These are phyloP conservation scores for Pleurostoma richardsiae DNA, from an alignment of 2,329 filamentous ascomycete species.

Conservation along the genomic window DNA sequence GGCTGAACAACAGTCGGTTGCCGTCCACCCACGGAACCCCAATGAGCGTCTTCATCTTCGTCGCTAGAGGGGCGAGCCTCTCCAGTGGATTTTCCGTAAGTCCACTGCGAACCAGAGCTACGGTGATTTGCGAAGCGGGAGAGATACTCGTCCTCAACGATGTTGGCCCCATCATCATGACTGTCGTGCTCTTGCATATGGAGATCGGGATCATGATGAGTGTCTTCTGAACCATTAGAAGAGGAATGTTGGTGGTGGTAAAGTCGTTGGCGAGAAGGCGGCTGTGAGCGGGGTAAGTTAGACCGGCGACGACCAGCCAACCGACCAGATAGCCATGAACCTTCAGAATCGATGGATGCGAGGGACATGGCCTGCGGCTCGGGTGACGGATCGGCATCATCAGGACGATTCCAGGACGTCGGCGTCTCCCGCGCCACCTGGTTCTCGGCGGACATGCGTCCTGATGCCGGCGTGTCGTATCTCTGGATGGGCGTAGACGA, in stretches of 20 bases:
- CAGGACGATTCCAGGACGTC: constrained; percentile 31
- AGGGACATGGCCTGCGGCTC: constrained; percentile 75
- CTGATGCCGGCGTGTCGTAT: constrained; percentile 43
- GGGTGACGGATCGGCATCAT: constrained; percentile 41
- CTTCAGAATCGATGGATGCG: constrained; percentile 92
- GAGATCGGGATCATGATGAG: constrained; percentile 45
- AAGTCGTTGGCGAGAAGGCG: constrained; percentile 9
- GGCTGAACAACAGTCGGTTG: constrained; percentile 57
- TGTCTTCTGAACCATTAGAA: constrained; percentile 13
- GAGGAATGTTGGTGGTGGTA: constrained; percentile 32
- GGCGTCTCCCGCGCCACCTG: constrained; percentile 36
- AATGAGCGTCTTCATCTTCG: constrained; percentile 45
- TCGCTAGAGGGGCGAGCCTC: constrained; percentile 54
- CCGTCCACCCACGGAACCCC: constrained; percentile 46
- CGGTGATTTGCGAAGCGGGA: constrained; percentile 39
- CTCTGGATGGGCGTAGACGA: constrained; percentile 24
- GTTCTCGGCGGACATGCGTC: constrained; percentile 32
- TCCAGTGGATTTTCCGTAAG: constrained; percentile 36
- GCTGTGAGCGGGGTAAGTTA: constrained; percentile 7
- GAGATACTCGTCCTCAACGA: constrained; percentile 72
- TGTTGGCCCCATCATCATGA: constrained; percentile 56
- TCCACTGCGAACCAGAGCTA: constrained; percentile 15
- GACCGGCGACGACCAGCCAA: constrained; percentile 33
- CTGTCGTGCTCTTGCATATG: constrained; percentile 30
- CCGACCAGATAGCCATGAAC: constrained; percentile 87